Base-by-base conservation (phyloP, 345 rosid genomes). In the Lepidium aucheri region DNA sequence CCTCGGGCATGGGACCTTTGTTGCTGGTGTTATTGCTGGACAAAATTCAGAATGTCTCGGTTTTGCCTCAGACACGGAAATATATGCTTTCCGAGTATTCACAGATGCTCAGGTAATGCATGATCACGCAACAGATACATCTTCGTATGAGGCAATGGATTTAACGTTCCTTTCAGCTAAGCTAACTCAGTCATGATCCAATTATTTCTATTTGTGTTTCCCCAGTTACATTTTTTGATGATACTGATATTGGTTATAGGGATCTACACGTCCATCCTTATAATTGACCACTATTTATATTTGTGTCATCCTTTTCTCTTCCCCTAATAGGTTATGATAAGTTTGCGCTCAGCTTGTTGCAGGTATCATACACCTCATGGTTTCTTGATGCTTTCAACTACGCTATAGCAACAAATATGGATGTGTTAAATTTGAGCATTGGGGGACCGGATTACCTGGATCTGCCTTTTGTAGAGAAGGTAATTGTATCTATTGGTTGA, bases 321-420 rank as follows among this genome's bases (percentile, higher is more conserved):
- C 34, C 18, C 26, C 56, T 53, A 35, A 53, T 63, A 76, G 81
- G 79, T 82, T 86, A 81, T 88, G 90, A 93, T 77, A 86, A 84
- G 68, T 84, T 78, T 73, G 73, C 82, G 68, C 86, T 86, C 92
- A 93, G 98, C 95, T 81, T 78, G 76, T 76, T 93, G 95, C 96
- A 93, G 98, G 96, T 93, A 82, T 93, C 98, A 41, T 93, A 90
- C 75, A 88, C 97, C n/a, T 93, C 98, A 45, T 93, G 98, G 98
- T 90, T 93, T 75, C 98, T 90, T 75, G 98, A 93, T 67, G 96
- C 98, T 38, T 93, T 93, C 74, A 93, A 93, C 74, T 93, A 93
- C 79, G 98, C 98, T 60, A 90, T 90, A 46, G 96, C 98, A 30
- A 86, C 85, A 54, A 55, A 88, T 55, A 86, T 93, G 90, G 98